A percentile compares a stretch with the other conserved stretches of the same genome.
Evolutionary conservation across 2,329 filamentous ascomycete species (phyloP).

Genomic region (Acarospora socialis): DNA sequence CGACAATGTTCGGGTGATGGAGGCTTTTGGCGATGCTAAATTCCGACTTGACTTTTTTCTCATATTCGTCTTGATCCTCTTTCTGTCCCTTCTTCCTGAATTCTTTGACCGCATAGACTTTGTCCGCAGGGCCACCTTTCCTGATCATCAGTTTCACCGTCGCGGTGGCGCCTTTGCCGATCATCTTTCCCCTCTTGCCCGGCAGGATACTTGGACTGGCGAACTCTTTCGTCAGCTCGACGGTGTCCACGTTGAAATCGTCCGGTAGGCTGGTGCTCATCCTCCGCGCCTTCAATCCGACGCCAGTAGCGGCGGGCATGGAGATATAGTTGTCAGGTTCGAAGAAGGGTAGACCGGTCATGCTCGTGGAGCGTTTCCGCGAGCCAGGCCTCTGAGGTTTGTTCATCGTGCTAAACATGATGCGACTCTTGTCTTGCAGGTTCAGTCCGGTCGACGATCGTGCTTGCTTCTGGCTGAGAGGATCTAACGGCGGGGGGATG

Average conservation of each 20-base stretch:
- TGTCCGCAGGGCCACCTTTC: conserved; percentile 44
- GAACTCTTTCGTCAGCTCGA: conserved; percentile 54
- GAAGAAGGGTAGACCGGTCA: conserved; percentile 15
- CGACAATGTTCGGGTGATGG: conserved; percentile 75
- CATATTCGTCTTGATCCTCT: conserved; percentile 61
- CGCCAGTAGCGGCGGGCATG: conserved; percentile 52
- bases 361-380: conserved; percentile 18
- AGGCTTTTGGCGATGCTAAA: conserved; percentile 76
- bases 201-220: conserved; percentile 56
- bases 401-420: conserved; percentile 16
- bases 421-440: conserved; percentile 15
- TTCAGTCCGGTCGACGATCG: conserved; percentile 16
- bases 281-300: conserved; percentile 63
- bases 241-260: conserved; percentile 58
- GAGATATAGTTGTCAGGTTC: conserved; percentile 17
- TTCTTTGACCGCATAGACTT: conserved; percentile 75
- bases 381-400: conserved; percentile 12
- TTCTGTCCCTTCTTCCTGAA: conserved; percentile 58
- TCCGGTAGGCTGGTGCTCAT: conserved; percentile 61
- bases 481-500: neutral
- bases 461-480: conserved; percentile 9
- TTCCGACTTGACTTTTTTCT: conserved; percentile 82
- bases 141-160: conserved; percentile 68
- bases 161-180: conserved; percentile 72
- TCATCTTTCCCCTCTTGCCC: conserved; percentile 56